A percentile compares a stretch with the other conserved stretches of the same genome.
phyloP scores from a whole-genome alignment of 768 basidiomycete genomes.

The Suillus americanus region DNA sequence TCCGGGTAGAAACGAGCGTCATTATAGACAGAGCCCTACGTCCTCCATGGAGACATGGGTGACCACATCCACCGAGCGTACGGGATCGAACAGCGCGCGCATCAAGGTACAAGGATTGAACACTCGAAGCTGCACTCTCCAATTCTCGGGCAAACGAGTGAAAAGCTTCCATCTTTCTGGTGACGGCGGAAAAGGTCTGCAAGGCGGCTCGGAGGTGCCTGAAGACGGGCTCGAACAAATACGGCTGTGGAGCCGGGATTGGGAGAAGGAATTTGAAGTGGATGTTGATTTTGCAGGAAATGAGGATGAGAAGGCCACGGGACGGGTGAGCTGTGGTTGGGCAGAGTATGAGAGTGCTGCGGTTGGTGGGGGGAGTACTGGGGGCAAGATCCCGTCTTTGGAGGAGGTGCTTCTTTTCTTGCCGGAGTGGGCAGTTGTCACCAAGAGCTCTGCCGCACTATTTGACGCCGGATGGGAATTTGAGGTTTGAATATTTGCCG shows the following conservation, averaged over 20 bases:
- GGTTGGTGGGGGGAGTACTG: constrained; percentile 40
- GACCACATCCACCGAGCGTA: constrained; percentile 38
- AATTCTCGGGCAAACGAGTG: constrained; percentile 51
- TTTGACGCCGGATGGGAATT: constrained; percentile 45
- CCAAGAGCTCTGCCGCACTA: constrained; percentile 54
- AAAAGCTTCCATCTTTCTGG: constrained; percentile 41
- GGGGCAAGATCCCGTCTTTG: constrained; percentile 61
- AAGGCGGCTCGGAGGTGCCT: constrained; percentile 41
- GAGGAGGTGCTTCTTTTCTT: constrained; percentile 66
- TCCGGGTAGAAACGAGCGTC: constrained; percentile 30
- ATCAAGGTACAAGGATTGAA: constrained; percentile 55
- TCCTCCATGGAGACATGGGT: constrained; percentile 40
- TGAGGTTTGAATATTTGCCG: background rate
- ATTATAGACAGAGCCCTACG: background rate
- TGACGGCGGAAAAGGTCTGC: constrained; percentile 35
- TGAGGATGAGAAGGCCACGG: constrained; percentile 27
- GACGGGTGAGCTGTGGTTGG: constrained; percentile 63
- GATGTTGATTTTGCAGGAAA: constrained; percentile 47
- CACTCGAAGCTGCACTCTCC: constrained; percentile 62
- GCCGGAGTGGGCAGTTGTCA: constrained; percentile 66
- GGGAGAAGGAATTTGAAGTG: constrained; percentile 54
- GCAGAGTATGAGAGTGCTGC: constrained; percentile 64
- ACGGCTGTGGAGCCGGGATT: constrained; percentile 60
- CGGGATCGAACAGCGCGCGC: constrained; percentile 43
- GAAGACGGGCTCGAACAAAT: constrained; percentile 38